Conservation (phyloP, 2,329 filamentous ascomycete species). For the Ceratocystis cacaofunesta region DNA sequence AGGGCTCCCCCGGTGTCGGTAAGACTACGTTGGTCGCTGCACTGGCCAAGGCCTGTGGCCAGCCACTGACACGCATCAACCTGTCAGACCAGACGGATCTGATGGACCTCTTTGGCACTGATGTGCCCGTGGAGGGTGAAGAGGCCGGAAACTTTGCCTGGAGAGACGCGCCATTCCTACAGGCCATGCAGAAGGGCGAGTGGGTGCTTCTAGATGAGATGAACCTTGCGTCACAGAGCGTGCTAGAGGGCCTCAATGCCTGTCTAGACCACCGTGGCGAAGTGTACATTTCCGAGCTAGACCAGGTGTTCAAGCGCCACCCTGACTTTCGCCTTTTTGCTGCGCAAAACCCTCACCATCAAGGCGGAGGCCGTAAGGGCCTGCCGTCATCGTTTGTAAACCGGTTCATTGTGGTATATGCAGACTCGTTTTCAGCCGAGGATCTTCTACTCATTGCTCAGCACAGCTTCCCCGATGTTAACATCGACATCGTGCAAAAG, state of each 20-base stretch:
- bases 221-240: constrained; percentile 94
- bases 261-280: constrained; percentile 93
- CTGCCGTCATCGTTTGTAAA: constrained; percentile 94
- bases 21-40: constrained; percentile 90
- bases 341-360: constrained; percentile 93
- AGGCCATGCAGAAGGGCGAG: constrained; percentile 90
- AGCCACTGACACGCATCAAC: constrained; percentile 82
- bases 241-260: constrained; percentile 88
- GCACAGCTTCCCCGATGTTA: constrained; percentile 56
- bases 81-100: constrained; percentile 94
- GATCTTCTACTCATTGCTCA: constrained; percentile 73
- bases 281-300: constrained; percentile 87
- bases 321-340: constrained; percentile 88
- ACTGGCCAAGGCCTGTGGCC: constrained; percentile 63
- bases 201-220: constrained; percentile 98
- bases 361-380: constrained; percentile 89
- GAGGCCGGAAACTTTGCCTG: constrained; percentile 83
- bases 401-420: constrained; percentile 94
- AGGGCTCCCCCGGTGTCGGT: constrained; percentile 94
- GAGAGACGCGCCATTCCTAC: constrained; percentile 88
- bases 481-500: constrained; percentile 42
- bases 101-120: constrained; percentile 93
- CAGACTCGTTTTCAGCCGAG: constrained; percentile 68
- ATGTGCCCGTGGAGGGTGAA: constrained; percentile 88
- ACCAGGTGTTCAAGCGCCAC: constrained; percentile 84